phyloP scores from a whole-genome alignment of 2,329 filamentous ascomycete genomes.

The Pyricularia grisea region DNA sequence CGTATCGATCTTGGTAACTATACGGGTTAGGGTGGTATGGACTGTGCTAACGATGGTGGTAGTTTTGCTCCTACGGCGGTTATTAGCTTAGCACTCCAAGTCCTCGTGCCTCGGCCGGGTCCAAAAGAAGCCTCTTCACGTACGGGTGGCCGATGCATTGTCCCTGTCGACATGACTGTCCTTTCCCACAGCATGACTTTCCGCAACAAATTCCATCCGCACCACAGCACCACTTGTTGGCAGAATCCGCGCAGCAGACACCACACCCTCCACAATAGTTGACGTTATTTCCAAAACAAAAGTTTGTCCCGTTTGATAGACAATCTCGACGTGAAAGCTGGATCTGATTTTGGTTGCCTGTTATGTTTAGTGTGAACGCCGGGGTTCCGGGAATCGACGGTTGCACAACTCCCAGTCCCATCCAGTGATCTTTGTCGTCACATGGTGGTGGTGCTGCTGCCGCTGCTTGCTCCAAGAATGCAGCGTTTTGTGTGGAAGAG shows the following conservation, averaged over 20 bases:
- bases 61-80: constrained; percentile 9
- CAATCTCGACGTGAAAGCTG: neutral
- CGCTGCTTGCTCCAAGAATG: neutral
- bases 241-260: neutral
- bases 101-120: neutral
- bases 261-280: neutral
- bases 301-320: neutral
- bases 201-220: constrained; percentile 13
- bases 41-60: constrained; percentile 8
- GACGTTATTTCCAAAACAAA: neutral
- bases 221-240: neutral
- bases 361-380: neutral
- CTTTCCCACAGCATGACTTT: constrained; percentile 18
- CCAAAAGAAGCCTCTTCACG: neutral
- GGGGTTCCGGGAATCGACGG: neutral
- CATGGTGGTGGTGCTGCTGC: too few species aligned
- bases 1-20: constrained; percentile 9
- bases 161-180: constrained; percentile 19
- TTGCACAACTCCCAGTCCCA: neutral
- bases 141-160: constrained; percentile 15
- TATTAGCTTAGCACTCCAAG: neutral
- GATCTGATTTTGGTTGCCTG: neutral
- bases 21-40: constrained; percentile 5
- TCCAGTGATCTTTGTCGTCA: neutral
- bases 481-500: neutral